Base-by-base conservation (phyloP, 106 monocot species). In the Acanthochlamys bracteata region DNA sequence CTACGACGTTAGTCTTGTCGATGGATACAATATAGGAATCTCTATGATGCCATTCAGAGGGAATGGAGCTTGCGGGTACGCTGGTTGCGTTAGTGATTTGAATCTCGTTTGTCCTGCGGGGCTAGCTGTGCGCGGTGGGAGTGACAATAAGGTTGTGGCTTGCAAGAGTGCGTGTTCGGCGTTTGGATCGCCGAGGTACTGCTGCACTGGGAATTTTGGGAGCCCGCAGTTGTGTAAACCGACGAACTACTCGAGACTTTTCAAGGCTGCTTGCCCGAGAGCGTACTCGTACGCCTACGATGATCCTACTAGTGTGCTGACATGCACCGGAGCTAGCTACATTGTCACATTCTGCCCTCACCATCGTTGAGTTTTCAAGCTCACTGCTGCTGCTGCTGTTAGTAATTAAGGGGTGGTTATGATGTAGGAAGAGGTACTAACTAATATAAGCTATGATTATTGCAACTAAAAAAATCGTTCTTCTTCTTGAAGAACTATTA, bases 251-350 rank as follows among this genome's bases (percentile, higher is more conserved):
- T 88, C 87, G 10, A 45, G 53, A 68, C 41, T 88, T n/a, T 88
- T 88, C 66, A 88, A 88, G 69, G 17, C 72, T 7, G 87, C 87
- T 0, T 88, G 87, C 33, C 87, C 87, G 3, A 57, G 69, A 25
- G 87, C 87, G 4, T 88, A 88, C 61, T 88, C 87, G 9, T 88
- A 88, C 47, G 87, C 87, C 3, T 88, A 77, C 39, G 87, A 88
- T 10, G 87, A 88, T 23, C 87, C 87, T 0, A 83, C 83, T 10
- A 88, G 87, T 47, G 77, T 88, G 24, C 68, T 83, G n/a, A 88
- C 87, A 15, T 88, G 87, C 53, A 60, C 63, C 7, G 83, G 79
- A 0, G 87, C 68, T 11, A 77, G 76, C 65, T 88, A 88, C 25
- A 40, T 88, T 33, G 61, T 88, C 10, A 80, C 83, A 49, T 88